A percentile compares a stretch with the other conserved stretches of the same genome.
Evolutionary conservation across 2,329 filamentous ascomycete species (phyloP).

Genomic region (Trichophyton mentagrophytes): DNA sequence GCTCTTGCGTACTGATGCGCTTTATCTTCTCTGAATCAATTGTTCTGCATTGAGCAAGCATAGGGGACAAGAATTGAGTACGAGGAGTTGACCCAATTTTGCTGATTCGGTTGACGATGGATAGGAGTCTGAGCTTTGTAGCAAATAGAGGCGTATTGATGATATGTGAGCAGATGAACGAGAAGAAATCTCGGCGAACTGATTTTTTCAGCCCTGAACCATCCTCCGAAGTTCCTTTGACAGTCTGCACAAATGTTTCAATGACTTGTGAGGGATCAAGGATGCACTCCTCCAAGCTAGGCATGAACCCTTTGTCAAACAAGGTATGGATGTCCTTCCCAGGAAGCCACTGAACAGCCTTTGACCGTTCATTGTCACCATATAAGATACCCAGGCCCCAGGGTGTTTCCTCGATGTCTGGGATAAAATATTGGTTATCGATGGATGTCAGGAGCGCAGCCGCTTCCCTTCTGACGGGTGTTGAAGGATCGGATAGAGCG

Average conservation of each 20-base stretch:
- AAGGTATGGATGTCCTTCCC: constrained; percentile 48
- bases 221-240: constrained; percentile 40
- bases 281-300: constrained; percentile 70
- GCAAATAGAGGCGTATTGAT: constrained; percentile 53
- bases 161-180: constrained; percentile 62
- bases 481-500: constrained; percentile 62
- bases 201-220: constrained; percentile 48
- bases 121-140: constrained; percentile 61
- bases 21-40: constrained; percentile 41
- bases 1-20: constrained; percentile 38
- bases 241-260: constrained; percentile 46
- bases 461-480: constrained; percentile 63
- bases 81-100: constrained; percentile 62
- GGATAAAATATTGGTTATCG: constrained; percentile 37
- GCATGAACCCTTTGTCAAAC: constrained; percentile 54
- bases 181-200: constrained; percentile 51
- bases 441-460: constrained; percentile 52
- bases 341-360: constrained; percentile 45
- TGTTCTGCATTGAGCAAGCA: constrained; percentile 56
- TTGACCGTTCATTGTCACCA: constrained; percentile 38
- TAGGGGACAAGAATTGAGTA: constrained; percentile 62
- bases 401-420: constrained; percentile 28
- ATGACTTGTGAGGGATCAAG: constrained; percentile 62
- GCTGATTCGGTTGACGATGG: constrained; percentile 55
- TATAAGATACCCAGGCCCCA: constrained; percentile 59